phyloP scores from a whole-genome alignment of 768 basidiomycete species.

The Mycena leptocephala region DNA sequence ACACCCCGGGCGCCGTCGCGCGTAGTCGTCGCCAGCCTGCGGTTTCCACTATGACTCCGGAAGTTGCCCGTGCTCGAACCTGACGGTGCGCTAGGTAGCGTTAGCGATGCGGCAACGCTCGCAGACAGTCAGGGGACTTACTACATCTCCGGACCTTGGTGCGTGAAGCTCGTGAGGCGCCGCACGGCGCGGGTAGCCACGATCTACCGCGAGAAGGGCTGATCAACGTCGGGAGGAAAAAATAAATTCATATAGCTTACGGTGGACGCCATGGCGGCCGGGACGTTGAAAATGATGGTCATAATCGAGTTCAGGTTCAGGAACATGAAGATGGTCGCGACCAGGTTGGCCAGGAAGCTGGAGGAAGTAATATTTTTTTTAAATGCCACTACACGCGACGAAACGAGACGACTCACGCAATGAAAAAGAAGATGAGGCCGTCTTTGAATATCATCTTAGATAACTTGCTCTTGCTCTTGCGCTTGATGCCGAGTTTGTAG shows the following conservation, averaged over 20 bases:
- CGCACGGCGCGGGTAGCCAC: conserved; percentile 75
- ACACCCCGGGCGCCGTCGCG: conserved; percentile 45
- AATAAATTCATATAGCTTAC: conserved; percentile 45
- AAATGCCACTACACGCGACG: neutral
- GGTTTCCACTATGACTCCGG: conserved; percentile 41
- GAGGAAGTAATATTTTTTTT: neutral
- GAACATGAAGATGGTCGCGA: conserved; percentile 76
- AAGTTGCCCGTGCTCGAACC: conserved; percentile 43
- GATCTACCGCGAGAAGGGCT: conserved; percentile 54
- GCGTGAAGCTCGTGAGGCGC: conserved; percentile 68
- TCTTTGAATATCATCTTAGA: conserved; percentile 79
- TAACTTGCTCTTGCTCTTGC: conserved; percentile 60
- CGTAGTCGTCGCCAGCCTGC: conserved; percentile 40
- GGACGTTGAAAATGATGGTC: conserved; percentile 78
- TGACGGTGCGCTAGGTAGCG: conserved; percentile 38
- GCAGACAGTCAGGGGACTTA: conserved; percentile 43
- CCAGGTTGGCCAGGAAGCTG: conserved; percentile 62
- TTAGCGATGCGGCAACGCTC: neutral
- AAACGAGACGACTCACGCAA: conserved; percentile 67
- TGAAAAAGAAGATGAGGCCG: conserved; percentile 84
- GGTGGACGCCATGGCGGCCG: conserved; percentile 70
- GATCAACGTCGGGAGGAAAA: neutral
- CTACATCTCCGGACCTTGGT: conserved; percentile 62
- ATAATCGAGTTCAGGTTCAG: conserved; percentile 77
- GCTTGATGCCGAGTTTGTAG: conserved; percentile 66